Base-by-base conservation (phyloP, 805 yeast species). In the Alloascoidea hylecoeti region DNA sequence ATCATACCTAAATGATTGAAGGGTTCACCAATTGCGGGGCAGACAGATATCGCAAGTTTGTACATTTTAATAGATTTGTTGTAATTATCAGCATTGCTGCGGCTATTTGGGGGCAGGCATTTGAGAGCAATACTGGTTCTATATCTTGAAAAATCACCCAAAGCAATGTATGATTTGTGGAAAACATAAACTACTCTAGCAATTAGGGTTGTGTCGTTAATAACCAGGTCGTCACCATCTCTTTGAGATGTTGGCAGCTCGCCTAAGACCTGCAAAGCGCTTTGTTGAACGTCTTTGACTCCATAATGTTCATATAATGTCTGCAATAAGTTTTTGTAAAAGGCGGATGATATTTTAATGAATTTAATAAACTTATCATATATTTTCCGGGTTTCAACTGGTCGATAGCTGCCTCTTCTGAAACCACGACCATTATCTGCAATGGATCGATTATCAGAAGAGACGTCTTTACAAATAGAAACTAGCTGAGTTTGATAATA, bases 351-450 rank as follows among this genome's bases (percentile, higher is more conserved):
- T 18, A 64, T 61, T 39, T 68, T 66, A 35, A 64, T 55, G 39
- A 67, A 66, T 46, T 72, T 77, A 14, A 61, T 57, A 46, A 70
- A 68, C 39, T 57, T 60, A 16, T 66, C 74, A 47, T 72, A 67
- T 35, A 75, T 45, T 44, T 72, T 78, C 41, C 82, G 55, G 39
- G 71, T 51, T 47, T 76, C 83, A 2, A 77, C 77, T 3, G 66
- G 60, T 43, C 53, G 43, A 18, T 41, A 23, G 9, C n/a, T 23
- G 9, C n/a, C 37, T 53, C 39, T 39, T n/a, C n/a, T n/a, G n/a
- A n/a, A n/a, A n/a, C n/a, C n/a, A n/a, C n/a, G n/a, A n/a, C n/a
- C n/a, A n/a, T n/a, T n/a, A n/a, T n/a, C n/a, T 16, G 6, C 32
- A 34, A 17, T 33, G 40, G 40, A 42, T 47, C 46, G 37, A 41